Percentiles rank a stretch among this genome's conserved stretches.
Conservation (phyloP, 108 stramenopile species). For the Aurantiochytrium sp. region DNA sequence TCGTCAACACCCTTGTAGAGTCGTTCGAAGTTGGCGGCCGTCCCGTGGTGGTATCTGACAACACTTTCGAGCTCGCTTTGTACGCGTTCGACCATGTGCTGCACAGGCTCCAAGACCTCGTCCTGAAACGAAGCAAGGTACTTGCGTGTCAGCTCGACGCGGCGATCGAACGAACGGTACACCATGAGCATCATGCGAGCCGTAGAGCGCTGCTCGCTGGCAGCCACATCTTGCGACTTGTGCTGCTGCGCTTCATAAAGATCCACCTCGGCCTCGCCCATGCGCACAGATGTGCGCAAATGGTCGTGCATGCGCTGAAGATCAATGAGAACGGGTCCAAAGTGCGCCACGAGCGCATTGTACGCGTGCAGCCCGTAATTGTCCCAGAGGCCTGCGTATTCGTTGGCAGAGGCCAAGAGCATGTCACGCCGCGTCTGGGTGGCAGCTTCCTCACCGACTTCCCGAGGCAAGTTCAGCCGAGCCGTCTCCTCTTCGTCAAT, state of each 20-base stretch:
- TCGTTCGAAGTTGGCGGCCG: background rate
- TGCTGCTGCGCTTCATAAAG: background rate
- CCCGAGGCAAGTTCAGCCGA: too few species aligned
- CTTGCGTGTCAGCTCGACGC: background rate
- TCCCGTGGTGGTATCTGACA: background rate
- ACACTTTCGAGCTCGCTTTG: background rate
- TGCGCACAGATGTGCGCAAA: background rate
- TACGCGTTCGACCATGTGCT: background rate
- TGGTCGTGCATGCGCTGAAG: slow-evolving; percentile 14
- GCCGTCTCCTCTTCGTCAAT: too few species aligned
- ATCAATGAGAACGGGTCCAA: background rate
- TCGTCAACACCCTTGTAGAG: slow-evolving; percentile 6
- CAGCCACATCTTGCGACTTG: slow-evolving; percentile 8
- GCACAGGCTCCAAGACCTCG: background rate
- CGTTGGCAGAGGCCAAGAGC: background rate
- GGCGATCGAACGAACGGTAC: background rate
- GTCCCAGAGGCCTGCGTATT: background rate
- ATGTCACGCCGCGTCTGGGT: background rate
- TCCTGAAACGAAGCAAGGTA: background rate
- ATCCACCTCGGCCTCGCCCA: background rate
- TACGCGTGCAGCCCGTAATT: background rate
- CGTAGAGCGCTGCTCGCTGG: background rate
- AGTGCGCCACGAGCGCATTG: background rate
- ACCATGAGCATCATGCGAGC: background rate
- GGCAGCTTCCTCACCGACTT: too few species aligned